A percentile compares a stretch with the other conserved stretches of the same genome.
Conservation (phyloP, 768 basidiomycete genomes). For the Daedaleopsis sinensis region DNA sequence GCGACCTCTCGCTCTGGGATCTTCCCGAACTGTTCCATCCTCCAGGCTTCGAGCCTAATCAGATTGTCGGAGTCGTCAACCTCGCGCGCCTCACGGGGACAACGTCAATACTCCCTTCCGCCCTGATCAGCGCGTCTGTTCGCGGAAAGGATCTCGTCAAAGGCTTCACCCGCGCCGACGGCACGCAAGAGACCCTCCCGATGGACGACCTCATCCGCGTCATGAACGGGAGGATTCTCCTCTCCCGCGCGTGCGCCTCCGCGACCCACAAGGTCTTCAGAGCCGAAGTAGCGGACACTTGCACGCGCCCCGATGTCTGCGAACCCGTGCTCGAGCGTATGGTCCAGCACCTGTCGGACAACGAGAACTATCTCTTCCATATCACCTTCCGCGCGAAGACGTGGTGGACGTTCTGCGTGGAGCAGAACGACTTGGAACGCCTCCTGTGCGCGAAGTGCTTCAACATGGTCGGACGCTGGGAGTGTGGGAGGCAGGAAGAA, state of each 20-base stretch:
- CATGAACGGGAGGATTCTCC: background rate
- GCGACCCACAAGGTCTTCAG: background rate
- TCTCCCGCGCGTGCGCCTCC: background rate
- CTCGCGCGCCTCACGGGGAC: background rate
- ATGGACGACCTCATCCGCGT: background rate
- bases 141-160: background rate
- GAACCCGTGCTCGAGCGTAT: background rate
- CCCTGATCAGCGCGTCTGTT: background rate
- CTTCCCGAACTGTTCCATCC: background rate
- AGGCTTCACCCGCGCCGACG: background rate
- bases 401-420: background rate
- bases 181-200: background rate
- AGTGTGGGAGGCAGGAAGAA: background rate
- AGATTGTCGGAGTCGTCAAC: background rate
- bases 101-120: background rate
- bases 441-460: background rate
- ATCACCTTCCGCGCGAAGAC: background rate
- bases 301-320: background rate
- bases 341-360: background rate
- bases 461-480: background rate
- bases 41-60: background rate
- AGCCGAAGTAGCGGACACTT: background rate
- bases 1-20: background rate
- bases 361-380: background rate
- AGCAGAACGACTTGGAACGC: background rate